phyloP scores from a whole-genome alignment of 495 filamentous ascomycete genomes.

The Platismatia glauca region DNA sequence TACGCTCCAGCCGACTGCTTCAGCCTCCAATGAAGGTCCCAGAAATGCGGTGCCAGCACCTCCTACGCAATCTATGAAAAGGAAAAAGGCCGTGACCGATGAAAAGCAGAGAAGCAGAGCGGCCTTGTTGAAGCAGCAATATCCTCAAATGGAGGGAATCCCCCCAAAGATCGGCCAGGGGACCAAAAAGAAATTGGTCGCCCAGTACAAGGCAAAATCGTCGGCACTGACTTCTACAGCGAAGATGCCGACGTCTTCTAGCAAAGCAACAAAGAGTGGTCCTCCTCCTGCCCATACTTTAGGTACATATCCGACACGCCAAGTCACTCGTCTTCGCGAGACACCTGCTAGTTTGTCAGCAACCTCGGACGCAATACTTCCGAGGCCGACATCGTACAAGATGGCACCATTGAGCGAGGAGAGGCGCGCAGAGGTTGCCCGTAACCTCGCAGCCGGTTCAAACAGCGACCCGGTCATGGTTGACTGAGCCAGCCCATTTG shows the following conservation, averaged over 20 bases:
- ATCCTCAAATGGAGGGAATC: slow-evolving; percentile 2
- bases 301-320: not conserved
- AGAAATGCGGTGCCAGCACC: no score
- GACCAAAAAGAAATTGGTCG: not conserved
- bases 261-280: not conserved
- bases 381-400: slow-evolving; percentile 1
- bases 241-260: not conserved
- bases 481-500: slow-evolving; percentile 2
- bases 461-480: slow-evolving; percentile 13
- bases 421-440: slow-evolving; percentile 8
- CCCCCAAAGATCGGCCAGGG: not conserved
- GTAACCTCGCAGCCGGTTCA: slow-evolving; percentile 2
- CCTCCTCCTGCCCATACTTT: not conserved
- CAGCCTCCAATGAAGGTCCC: not conserved
- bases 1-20: not conserved
- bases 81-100: not conserved
- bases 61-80: not conserved
- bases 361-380: not conserved
- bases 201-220: not conserved
- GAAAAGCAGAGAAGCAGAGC: slow-evolving; percentile 3
- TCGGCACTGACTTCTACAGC: not conserved
- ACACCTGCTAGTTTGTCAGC: not conserved
- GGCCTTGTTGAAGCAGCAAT: not conserved
- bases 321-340: not conserved
- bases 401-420: slow-evolving; percentile 11